A percentile compares a stretch with the other conserved stretches of the same genome.
Evolutionary conservation across 2,329 filamentous ascomycete species (phyloP).

Genomic region (Cordyceps cicadae): DNA sequence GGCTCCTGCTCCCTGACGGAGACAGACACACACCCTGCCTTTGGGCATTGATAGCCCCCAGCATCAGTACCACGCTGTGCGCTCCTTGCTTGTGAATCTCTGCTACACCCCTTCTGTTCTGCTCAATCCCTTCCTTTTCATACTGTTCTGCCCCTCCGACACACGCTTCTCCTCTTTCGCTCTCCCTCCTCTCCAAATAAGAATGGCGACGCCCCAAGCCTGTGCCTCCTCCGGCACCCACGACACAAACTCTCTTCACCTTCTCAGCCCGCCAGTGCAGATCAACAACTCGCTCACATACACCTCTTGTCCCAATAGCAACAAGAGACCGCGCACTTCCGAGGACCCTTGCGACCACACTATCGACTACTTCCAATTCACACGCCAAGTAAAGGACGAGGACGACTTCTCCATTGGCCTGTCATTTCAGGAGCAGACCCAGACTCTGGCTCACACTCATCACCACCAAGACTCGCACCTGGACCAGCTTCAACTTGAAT

Average conservation of each 20-base stretch:
- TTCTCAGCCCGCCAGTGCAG: not conserved
- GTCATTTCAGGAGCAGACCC: not conserved
- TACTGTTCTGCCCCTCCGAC: no score
- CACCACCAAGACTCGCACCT: not conserved
- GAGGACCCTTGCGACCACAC: not conserved
- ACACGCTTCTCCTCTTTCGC: not conserved
- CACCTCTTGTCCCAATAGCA: not conserved
- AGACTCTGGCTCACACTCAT: not conserved
- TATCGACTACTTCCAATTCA: not conserved
- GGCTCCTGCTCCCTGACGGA: not conserved
- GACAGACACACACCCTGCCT: not conserved
- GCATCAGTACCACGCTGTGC: not conserved
- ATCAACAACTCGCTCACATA: not conserved
- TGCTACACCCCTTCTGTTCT: not conserved
- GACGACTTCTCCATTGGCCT: not conserved
- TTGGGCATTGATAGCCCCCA: not conserved
- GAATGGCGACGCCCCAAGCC: not conserved
- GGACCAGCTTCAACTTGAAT: not conserved
- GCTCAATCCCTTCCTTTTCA: not conserved
- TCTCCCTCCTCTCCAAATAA: not conserved
- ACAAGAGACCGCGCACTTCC: not conserved
- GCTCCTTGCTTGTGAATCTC: not conserved
- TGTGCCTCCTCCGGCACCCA: not conserved
- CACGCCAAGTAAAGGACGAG: not conserved
- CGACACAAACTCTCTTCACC: not conserved